Base-by-base conservation (phyloP, 1,139 yeast genomes). In the Saccharomyces pastorianus region DNA sequence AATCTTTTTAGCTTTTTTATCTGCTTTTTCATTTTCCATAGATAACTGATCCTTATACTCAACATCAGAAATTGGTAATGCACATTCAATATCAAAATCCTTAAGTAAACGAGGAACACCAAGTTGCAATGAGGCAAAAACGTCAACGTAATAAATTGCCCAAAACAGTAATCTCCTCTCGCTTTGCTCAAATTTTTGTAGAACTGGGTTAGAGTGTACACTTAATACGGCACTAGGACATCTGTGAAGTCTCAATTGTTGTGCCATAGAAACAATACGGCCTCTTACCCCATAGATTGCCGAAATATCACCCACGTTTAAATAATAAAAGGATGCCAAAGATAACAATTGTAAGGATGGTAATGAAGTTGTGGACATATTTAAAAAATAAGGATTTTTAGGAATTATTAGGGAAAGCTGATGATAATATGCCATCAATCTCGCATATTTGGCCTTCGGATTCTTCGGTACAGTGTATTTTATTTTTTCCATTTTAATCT, bases 81-180 rank as follows among this genome's bases (percentile, higher is more conserved):
- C 91, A 74, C 96, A 88, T 68, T 88, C 95, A 52, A 88, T 82
- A 66, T 88, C 95, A 63, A 81, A 81, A 67, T 88, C 96, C 64
- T 85, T 85, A 46, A 89, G 70, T 51, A 88, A 71, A 59, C 96
- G 74, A 4, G 96, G 96, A 29, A 88, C 88, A 49, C 97, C 97
- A 51, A 89, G 72, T 56, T 82, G 83, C 57, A 88, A 78, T 1
- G 93, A 82, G 25, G 89, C 76, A 66, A 87, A 88, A 2, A 84
- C 79, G 67, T 90, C 97, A 59, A 89, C 75, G 46, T 85, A 78
- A 67, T 88, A 89, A 46, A 85, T 80, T 59, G 89, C 84, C 96
- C 96, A 90, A 64, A 89, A 89, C 44, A 88, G 71, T 50, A 88
- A 78, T 64, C 96, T 80, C 57, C 96, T 76, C 65, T 87, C 88